Conservation (phyloP, 352 stramenopile species). For the Phytophthora syringae region DNA sequence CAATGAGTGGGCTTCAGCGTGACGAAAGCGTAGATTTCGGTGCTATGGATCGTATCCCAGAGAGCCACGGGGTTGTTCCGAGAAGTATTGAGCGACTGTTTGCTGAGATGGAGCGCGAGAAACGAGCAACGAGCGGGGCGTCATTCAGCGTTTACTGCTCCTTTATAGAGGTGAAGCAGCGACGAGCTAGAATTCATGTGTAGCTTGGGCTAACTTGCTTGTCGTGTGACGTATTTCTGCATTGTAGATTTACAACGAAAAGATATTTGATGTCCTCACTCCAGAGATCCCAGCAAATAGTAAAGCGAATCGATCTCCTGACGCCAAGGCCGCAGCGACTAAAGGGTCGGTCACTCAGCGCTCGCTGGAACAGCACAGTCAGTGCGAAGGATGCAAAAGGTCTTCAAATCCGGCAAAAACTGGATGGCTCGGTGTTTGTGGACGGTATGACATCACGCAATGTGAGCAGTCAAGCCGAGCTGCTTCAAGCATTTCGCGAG, state of each 20-base stretch:
- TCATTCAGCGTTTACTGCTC: conserved; percentile 69
- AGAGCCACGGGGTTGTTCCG: conserved; percentile 59
- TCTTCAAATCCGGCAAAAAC: conserved; percentile 69
- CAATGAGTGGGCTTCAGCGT: conserved; percentile 66
- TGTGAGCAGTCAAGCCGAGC: conserved; percentile 46
- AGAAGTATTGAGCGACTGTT: conserved; percentile 67
- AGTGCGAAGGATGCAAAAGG: conserved; percentile 53
- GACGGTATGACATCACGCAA: conserved; percentile 69
- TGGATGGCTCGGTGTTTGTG: conserved; percentile 72
- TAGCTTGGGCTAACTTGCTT: not conserved
- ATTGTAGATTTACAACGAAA: conserved; percentile 80
- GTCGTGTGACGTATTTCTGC: not conserved
- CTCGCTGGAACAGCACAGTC: conserved; percentile 62
- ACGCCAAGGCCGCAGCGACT: conserved; percentile 13
- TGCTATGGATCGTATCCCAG: conserved; percentile 22
- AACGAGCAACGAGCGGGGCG: conserved; percentile 11
- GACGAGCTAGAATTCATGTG: not conserved
- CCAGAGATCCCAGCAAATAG: conserved; percentile 15
- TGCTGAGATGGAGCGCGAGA: conserved; percentile 40
- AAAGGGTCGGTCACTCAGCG: conserved; percentile 33
- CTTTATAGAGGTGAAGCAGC: conserved; percentile 58
- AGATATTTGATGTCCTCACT: conserved; percentile 76
- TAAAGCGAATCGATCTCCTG: conserved; percentile 19
- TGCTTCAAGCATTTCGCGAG: conserved; percentile 69
- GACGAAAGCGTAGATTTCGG: conserved; percentile 13